phyloP scores from a whole-genome alignment of 257 asterid species.

The Nicotiana benthamiana region DNA sequence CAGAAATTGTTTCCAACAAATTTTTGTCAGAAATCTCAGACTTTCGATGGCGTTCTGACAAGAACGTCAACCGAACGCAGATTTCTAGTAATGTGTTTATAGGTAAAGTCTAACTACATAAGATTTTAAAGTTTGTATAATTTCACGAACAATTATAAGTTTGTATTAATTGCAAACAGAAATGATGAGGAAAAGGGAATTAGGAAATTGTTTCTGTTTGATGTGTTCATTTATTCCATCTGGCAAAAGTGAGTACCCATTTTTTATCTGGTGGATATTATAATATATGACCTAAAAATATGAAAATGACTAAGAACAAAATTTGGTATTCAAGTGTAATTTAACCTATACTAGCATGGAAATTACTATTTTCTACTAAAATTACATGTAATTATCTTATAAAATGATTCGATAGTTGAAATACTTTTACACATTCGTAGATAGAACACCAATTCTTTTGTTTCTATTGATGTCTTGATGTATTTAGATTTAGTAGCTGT shows the following conservation, averaged over 20 bases:
- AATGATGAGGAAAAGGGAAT: neutral
- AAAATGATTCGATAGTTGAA: neutral
- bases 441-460: no score
- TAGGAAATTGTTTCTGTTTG: neutral
- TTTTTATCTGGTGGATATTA: no score
- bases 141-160: neutral
- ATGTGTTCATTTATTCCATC: neutral
- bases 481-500: slow-evolving; percentile 1
- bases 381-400: neutral
- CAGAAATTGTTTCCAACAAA: no score
- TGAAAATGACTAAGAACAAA: neutral
- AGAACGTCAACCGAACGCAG: no score
- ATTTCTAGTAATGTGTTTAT: no score
- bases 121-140: neutral
- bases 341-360: neutral
- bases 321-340: neutral
- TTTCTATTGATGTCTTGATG: neutral
- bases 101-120: neutral
- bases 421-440: neutral
- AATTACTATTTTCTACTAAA: no score
- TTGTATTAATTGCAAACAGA: no score
- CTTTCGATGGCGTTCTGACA: no score
- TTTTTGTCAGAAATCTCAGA: no score
- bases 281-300: neutral
- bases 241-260: neutral